phyloP scores from a whole-genome alignment of 2,329 filamentous ascomycete species.

The Trichophyton schoenleinii region DNA sequence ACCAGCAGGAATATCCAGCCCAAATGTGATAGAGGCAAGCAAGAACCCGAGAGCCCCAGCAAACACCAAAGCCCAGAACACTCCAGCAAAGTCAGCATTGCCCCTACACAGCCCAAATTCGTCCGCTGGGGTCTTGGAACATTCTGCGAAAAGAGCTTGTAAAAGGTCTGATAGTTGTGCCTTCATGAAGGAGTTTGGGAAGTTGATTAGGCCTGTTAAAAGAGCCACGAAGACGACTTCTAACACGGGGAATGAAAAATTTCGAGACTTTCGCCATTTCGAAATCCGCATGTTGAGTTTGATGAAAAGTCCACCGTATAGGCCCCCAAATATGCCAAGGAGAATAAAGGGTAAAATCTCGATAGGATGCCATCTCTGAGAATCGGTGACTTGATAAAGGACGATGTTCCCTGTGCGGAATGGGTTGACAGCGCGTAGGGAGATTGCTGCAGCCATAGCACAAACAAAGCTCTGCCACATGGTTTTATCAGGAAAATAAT shows the following conservation, averaged over 20 bases:
- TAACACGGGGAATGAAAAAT: constrained; percentile 58
- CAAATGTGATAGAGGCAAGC: constrained; percentile 79
- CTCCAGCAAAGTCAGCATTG: constrained; percentile 66
- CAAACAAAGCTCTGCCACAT: constrained; percentile 99
- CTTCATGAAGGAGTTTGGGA: constrained; percentile 91
- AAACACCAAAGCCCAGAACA: constrained; percentile 69
- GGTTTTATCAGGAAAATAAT: constrained; percentile 97
- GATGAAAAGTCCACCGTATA: constrained; percentile 92
- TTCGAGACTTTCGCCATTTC: constrained; percentile 59
- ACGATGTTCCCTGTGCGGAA: constrained; percentile 93
- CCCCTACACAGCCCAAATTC: constrained; percentile 83
- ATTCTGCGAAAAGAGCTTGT: constrained; percentile 84
- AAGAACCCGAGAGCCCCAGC: constrained; percentile 75
- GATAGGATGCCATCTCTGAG: constrained; percentile 82
- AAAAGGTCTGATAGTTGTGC: constrained; percentile 85
- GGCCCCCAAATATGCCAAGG: constrained; percentile 77
- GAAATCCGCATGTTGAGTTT: constrained; percentile 83
- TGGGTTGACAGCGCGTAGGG: constrained; percentile 82
- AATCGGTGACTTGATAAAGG: constrained; percentile 90
- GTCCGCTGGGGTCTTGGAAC: constrained; percentile 68
- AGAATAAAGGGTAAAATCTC: constrained; percentile 80
- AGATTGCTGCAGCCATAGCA: constrained; percentile 95
- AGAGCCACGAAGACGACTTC: constrained; percentile 73
- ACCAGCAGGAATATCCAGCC: constrained; percentile 83
- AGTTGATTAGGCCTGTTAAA: constrained; percentile 80